Evolutionary conservation across 805 yeast genomes (phyloP).

Genomic region (Hanseniaspora clermontiae): DNA sequence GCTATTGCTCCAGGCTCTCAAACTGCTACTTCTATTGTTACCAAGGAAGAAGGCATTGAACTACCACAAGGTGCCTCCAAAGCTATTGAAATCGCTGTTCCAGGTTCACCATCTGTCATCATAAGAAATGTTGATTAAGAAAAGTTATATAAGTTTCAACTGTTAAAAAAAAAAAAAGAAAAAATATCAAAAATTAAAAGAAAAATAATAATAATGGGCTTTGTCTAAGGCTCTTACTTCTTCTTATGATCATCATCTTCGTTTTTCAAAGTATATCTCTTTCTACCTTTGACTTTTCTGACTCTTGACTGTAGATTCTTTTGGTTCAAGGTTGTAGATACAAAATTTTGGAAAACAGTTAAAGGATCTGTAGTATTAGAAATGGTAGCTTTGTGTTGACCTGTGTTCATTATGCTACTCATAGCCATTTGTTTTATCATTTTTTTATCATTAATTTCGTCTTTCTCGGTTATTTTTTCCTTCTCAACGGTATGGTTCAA

Average conservation of each 20-base stretch:
- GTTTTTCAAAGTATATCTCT: not conserved
- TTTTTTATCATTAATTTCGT: not conserved
- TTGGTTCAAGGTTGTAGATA: not conserved
- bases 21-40: constrained; percentile 49
- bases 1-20: constrained; percentile 50
- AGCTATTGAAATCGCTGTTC: constrained; percentile 70
- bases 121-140: constrained; percentile 44
- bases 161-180: not conserved
- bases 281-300: constrained; percentile 1
- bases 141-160: not conserved
- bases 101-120: constrained; percentile 84
- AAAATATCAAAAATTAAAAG: not conserved
- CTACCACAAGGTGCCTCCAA: constrained; percentile 45
- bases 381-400: not conserved
- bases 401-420: not conserved
- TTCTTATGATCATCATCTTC: not conserved
- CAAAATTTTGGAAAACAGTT: not conserved
- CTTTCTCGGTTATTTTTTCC: not conserved
- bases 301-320: not conserved
- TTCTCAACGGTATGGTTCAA: not conserved
- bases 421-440: not conserved
- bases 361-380: not conserved
- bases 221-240: not conserved
- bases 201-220: not conserved
- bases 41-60: constrained; percentile 53